Evolutionary conservation across 1,284 basidiomycete species (phyloP).

Genomic region (Ceratobasidium theobromae): DNA sequence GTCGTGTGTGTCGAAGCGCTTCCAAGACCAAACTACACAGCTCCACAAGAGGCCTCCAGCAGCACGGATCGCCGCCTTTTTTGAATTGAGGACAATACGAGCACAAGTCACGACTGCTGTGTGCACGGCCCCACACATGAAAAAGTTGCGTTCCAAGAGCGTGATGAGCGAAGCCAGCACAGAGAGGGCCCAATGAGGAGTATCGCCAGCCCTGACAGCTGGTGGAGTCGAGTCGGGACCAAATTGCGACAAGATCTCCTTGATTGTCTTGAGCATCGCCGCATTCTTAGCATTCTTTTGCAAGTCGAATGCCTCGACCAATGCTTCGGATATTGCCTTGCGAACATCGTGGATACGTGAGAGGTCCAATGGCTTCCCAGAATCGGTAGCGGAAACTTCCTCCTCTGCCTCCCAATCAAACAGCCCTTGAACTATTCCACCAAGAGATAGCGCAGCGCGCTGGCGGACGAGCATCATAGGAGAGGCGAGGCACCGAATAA

Average conservation of each 20-base stretch:
- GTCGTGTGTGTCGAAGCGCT: slow-evolving; percentile 5
- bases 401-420: slow-evolving; percentile 29
- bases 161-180: slow-evolving; percentile 33
- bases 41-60: slow-evolving; percentile 29
- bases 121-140: slow-evolving; percentile 20
- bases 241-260: slow-evolving; percentile 20
- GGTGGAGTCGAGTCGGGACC: slow-evolving; percentile 6
- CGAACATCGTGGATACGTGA: slow-evolving; percentile 3
- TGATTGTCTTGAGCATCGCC: slow-evolving; percentile 15
- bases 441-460: slow-evolving; percentile 32
- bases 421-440: slow-evolving; percentile 34
- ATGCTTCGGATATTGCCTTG: background rate
- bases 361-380: background rate
- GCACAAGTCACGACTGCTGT: slow-evolving; percentile 13
- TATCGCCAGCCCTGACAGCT: slow-evolving; percentile 3
- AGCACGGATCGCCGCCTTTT: slow-evolving; percentile 24
- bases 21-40: slow-evolving; percentile 32
- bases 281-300: slow-evolving; percentile 11
- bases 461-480: slow-evolving; percentile 15
- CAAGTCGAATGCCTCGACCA: slow-evolving; percentile 24
- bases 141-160: slow-evolving; percentile 26
- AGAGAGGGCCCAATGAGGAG: slow-evolving; percentile 34
- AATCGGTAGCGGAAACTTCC: slow-evolving; percentile 1
- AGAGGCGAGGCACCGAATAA: slow-evolving; percentile 9
- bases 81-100: slow-evolving; percentile 4